Evolutionary conservation across 805 yeast genomes (phyloP), one percentile per base, ranked within the genome.

Genomic region (Candida loeiensis): DNA sequence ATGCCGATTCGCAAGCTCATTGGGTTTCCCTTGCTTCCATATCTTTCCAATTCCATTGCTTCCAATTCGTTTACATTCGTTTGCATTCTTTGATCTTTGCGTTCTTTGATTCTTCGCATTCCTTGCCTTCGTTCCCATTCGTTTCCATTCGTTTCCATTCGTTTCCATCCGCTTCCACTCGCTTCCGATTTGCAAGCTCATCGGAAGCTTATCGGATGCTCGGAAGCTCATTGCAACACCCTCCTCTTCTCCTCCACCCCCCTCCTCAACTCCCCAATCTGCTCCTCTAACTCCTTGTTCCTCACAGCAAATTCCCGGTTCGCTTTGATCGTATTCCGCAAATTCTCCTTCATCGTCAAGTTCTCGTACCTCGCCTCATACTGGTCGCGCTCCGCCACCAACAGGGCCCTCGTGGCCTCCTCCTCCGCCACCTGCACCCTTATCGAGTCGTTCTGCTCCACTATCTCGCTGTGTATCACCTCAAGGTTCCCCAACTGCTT

Each of bases 391-490:
- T 25, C 18, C 12, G 13, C 33, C 16, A 11, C 14, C 39, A 45
- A 45, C 17, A 20, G 29, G 20, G 37, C 42, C 22, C 40, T 44
- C 29, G 43, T 39, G 11, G 20, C 36, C 27, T 24, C 32, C 19
- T 45, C 37, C 40, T 40, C 39, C 5, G 35, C 30, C 14, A 47
- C 37, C 15, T 43, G 41, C n/a, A 30, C 37, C 14, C 52, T 48
- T 45, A 46, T 58, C 15, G 63, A 58, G 5, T 53, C 52, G 26
- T 57, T 61, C 49, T 69, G 73, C 14, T 48, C 49, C 31, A 54
- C 45, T 7, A 68, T 68, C 49, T 69, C 73, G 5, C 41, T 43
- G 45, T 67, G 72, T 2, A 71, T 66, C 4, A 55, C 53, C 30
- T 54, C 54, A 25, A 69, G 48, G 36, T 51, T 55, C 17, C 55